Percentiles rank a stretch among this genome's conserved stretches.
phyloP scores from a whole-genome alignment of 1,139 yeast species.

The Suhomyces panamericanus region DNA sequence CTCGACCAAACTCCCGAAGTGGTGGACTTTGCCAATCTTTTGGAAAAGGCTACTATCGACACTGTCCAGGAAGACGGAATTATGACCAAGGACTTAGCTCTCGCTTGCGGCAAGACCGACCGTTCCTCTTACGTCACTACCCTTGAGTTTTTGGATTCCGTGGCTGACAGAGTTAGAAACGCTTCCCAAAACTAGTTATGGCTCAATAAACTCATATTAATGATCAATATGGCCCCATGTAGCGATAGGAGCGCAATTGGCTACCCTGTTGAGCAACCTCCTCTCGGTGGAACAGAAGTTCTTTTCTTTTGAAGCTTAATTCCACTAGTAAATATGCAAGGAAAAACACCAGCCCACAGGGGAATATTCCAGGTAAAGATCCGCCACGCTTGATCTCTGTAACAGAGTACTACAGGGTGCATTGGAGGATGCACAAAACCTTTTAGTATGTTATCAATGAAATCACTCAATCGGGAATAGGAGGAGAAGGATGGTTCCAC shows the following conservation, averaged over 20 bases:
- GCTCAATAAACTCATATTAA: background rate
- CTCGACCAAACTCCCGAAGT: constrained; percentile 86
- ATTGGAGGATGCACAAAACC: no score
- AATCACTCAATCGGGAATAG: no score
- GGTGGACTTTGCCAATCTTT: constrained; percentile 67
- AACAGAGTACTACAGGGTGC: no score
- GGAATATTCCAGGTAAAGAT: background rate
- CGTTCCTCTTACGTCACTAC: constrained; percentile 82
- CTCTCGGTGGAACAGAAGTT: background rate
- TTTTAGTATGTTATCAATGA: no score
- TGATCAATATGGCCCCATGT: no score
- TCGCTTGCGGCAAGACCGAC: constrained; percentile 82
- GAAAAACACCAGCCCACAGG: background rate
- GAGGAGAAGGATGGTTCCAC: no score
- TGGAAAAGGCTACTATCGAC: constrained; percentile 82
- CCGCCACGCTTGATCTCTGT: no score
- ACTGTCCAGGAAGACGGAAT: constrained; percentile 82
- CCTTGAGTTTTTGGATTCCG: constrained; percentile 87
- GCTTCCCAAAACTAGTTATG: constrained; percentile 7
- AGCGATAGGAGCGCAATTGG: no score
- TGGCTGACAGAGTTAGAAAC: constrained; percentile 40
- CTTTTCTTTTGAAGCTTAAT: background rate
- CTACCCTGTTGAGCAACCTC: background rate
- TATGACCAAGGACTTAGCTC: constrained; percentile 95
- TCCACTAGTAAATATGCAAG: background rate